Evolutionary conservation across 176 grass and related monocot species (phyloP), one percentile per base, ranked within the genome.

Genomic region (Oryza australiensis): DNA sequence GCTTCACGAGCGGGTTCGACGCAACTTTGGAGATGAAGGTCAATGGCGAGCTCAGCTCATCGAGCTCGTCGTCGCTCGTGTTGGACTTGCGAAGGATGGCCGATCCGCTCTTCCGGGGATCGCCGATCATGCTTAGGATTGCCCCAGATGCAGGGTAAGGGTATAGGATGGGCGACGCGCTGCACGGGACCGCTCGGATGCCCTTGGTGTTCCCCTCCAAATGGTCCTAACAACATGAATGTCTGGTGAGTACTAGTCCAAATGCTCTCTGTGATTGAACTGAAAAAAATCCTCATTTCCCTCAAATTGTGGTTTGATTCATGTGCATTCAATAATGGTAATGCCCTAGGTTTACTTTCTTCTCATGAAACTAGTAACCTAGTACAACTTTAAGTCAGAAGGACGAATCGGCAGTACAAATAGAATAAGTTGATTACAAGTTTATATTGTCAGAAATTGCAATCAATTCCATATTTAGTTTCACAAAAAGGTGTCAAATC

Each of bases 31-130:
- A 83, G 66, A 93, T 87, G 64, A 84, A 93, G 23, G 88, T 84
- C 51, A 95, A 64, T 49, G 95, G 92, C 7, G 95, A 91, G 86
- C 92, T 91, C 63, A 98, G 84, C 60, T 95, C 92, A 70, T 93
- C 92, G 0, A 98, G 90, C 88, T 98, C 92, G 18, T 98, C 95
- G 1, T 98, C 95, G 7, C 95, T 98, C 0, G 86, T 93, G 85
- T 95, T 88, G 45, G 92, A 91, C 69, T 98, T 98, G 62, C 88
- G 93, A 51, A 95, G 72, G 35, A 98, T 83, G 18, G 95, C 83
- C 0, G 82, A 93, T 14, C 90, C 87, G 26, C 84, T 88, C 91
- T 70, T 95, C 80, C 87, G 88, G 20, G 94, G 76, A 75, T 98
- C 88, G 32, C 95, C 85, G 1, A 98, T 80, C 24, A 85, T 84